Evolutionary conservation across 164 flowering plant genomes (phyloP).

Genomic region (Chimonanthus praecox): DNA sequence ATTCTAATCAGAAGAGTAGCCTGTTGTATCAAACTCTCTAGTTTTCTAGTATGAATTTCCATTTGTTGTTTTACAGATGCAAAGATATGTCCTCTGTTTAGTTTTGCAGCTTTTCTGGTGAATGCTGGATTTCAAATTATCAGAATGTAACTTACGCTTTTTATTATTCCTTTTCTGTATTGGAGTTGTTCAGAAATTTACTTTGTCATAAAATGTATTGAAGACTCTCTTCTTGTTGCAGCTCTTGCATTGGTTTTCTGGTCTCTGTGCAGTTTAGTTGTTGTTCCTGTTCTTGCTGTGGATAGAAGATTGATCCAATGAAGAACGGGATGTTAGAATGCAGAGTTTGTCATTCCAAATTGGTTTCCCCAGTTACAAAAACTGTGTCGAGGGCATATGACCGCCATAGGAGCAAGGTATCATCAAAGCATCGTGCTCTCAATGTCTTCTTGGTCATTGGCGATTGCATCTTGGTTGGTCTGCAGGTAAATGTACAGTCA

Average conservation of each 20-base stretch:
- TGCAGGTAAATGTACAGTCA: slow-evolving; percentile 52
- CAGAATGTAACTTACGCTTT: background rate
- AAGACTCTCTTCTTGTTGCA: background rate
- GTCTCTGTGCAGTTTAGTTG: slow-evolving; percentile 5
- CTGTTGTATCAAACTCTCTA: background rate
- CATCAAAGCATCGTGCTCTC: slow-evolving; percentile 74
- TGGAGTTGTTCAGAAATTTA: background rate
- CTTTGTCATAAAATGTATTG: slow-evolving; percentile 5
- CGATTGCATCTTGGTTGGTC: slow-evolving; percentile 84
- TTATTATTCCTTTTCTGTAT: no score
- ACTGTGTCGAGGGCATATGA: slow-evolving; percentile 85
- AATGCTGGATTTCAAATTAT: background rate
- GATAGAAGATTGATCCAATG: slow-evolving; percentile 23
- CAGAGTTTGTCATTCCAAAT: slow-evolving; percentile 83
- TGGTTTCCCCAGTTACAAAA: slow-evolving; percentile 52
- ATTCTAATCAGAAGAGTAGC: background rate
- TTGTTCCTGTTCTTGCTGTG: background rate
- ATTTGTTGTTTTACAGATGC: background rate
- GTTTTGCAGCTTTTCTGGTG: background rate
- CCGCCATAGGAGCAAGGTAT: slow-evolving; percentile 55
- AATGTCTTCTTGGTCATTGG: slow-evolving; percentile 83
- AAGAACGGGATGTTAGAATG: slow-evolving; percentile 85
- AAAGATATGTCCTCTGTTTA: background rate
- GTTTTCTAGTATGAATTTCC: background rate
- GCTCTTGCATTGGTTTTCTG: background rate